These are phyloP conservation scores for Hymenoscyphus albidus DNA, from an alignment of 2,329 filamentous ascomycete species.

Conservation along the genomic window DNA sequence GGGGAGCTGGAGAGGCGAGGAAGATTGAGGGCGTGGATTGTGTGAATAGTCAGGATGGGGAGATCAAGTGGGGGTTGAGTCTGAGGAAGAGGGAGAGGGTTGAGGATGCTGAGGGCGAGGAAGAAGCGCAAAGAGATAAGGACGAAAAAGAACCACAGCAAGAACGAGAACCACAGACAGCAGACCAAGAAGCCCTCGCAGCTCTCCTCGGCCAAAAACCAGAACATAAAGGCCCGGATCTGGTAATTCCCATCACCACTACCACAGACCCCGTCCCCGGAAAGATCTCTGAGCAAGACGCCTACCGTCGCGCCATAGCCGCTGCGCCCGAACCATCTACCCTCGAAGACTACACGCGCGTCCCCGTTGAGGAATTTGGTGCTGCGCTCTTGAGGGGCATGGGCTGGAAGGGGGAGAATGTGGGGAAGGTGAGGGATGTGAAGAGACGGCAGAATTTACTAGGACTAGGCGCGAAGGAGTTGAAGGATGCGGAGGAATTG, in stretches of 20 bases:
- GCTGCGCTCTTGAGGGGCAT: slow-evolving; percentile 86
- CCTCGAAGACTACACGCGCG: slow-evolving; percentile 78
- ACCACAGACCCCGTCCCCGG: slow-evolving; percentile 13
- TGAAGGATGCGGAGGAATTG: slow-evolving; percentile 67
- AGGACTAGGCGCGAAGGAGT: slow-evolving; percentile 83
- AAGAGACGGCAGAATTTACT: slow-evolving; percentile 75
- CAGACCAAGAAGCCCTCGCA: slow-evolving; percentile 63
- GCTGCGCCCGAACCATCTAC: slow-evolving; percentile 71
- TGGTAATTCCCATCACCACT: slow-evolving; percentile 46
- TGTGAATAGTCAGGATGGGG: slow-evolving; percentile 42
- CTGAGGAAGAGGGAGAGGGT: slow-evolving; percentile 39
- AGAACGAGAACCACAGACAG: slow-evolving; percentile 35
- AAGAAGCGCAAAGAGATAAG: slow-evolving; percentile 3
- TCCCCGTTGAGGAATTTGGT: slow-evolving; percentile 93
- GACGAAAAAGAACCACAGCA: slow-evolving; percentile 29
- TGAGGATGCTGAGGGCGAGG: slow-evolving; percentile 13
- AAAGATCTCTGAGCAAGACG: slow-evolving; percentile 57
- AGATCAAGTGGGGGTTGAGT: slow-evolving; percentile 45
- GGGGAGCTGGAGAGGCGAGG: slow-evolving; percentile 26
- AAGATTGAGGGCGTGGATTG: slow-evolving; percentile 41
- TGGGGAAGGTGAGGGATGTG: slow-evolving; percentile 57
- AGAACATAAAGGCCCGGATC: slow-evolving; percentile 43
- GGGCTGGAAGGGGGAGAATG: slow-evolving; percentile 78
- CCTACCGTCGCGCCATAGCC: slow-evolving; percentile 66
- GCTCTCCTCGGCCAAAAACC: slow-evolving; percentile 58